Conservation (phyloP, 345 rosid species). For the Populus davidiana region DNA sequence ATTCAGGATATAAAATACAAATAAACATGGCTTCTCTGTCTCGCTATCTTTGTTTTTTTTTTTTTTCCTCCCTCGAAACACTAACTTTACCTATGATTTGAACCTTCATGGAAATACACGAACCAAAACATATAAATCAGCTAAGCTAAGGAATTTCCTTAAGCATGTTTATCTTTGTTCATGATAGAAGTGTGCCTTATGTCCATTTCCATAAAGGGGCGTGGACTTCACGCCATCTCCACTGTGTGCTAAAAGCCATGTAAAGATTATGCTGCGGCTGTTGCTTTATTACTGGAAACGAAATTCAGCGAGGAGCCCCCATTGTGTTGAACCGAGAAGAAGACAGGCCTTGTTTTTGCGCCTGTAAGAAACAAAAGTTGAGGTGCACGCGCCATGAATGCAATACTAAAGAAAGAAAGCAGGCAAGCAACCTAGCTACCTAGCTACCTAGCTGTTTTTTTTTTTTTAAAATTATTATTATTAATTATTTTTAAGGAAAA, state of each 20-base stretch:
- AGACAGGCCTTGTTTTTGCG: neutral
- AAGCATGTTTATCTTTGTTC: neutral
- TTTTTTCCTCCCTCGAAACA: too few species aligned
- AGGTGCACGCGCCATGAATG: neutral
- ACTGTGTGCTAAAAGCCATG: neutral
- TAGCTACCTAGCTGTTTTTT: neutral
- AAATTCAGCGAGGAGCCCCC: neutral
- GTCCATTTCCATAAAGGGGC: neutral
- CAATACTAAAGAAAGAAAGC: neutral
- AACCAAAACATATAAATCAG: neutral
- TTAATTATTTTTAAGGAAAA: neutral
- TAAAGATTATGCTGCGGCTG: neutral
- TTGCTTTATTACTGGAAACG: conserved; percentile 5
- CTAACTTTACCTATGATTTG: too few species aligned
- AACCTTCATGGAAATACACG: too few species aligned
- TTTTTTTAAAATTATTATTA: neutral
- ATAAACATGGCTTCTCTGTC: too few species aligned
- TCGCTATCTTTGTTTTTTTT: too few species aligned
- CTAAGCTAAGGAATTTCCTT: too few species aligned
- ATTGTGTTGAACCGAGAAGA: neutral
- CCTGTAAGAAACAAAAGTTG: neutral
- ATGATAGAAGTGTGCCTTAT: neutral
- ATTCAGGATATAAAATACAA: too few species aligned
- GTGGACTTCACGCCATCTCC: conserved; percentile 4
- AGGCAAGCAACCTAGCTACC: neutral